Conservation (phyloP, 148 eudicot genomes). For the Silene latifolia region DNA sequence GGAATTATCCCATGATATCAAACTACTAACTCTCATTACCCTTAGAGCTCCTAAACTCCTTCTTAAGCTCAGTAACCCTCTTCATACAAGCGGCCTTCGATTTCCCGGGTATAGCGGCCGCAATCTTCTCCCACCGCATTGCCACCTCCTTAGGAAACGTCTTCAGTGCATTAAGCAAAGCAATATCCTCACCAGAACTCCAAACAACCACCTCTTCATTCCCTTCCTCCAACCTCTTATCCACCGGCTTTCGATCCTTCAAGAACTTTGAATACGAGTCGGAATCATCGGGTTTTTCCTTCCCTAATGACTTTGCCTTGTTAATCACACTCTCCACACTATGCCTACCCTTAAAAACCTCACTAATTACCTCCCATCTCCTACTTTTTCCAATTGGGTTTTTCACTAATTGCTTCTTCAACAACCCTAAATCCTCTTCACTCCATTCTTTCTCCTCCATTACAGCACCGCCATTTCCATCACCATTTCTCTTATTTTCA, state of each 20-base stretch:
- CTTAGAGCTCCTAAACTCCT: constrained; percentile 82
- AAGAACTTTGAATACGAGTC: constrained; percentile 75
- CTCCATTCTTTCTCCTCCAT: constrained; percentile 64
- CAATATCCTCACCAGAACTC: constrained; percentile 81
- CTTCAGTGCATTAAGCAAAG: constrained; percentile 83
- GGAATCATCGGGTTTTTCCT: constrained; percentile 57
- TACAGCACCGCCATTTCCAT: neutral
- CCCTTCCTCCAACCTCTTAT: constrained; percentile 39
- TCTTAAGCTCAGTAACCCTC: constrained; percentile 78
- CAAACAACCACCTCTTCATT: constrained; percentile 32
- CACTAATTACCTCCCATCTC: constrained; percentile 88
- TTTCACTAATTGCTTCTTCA: constrained; percentile 59
- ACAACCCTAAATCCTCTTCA: constrained; percentile 61
- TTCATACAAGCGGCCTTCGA: constrained; percentile 77
- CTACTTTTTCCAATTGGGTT: constrained; percentile 82
- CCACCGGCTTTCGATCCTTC: constrained; percentile 55
- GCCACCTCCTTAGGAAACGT: constrained; percentile 74
- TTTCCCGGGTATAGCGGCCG: constrained; percentile 83
- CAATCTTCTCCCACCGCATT: constrained; percentile 98
- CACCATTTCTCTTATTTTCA: constrained; percentile 8
- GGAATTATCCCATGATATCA: neutral
- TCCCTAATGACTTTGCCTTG: constrained; percentile 66
- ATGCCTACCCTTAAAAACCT: constrained; percentile 61
- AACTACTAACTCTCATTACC: constrained; percentile 28
- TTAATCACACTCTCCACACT: constrained; percentile 69